These are phyloP conservation scores for Pleurotus pulmonarius DNA, from an alignment of 768 basidiomycete species.

Conservation along the genomic window DNA sequence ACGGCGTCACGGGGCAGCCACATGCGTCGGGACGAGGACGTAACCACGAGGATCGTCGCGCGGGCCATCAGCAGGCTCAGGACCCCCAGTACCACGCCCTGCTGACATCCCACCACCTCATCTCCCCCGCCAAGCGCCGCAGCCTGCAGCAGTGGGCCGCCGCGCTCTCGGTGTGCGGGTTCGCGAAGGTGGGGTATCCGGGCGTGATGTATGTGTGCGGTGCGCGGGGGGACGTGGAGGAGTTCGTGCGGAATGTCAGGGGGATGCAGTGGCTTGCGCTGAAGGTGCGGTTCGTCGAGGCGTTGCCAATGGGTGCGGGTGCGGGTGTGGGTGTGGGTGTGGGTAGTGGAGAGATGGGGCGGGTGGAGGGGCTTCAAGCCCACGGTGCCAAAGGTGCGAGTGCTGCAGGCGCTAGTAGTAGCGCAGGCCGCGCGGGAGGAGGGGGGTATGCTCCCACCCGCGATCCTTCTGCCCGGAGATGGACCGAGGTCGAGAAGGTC, in stretches of 20 bases:
- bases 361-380: conserved; percentile 3
- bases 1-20: no score
- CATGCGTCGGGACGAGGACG: not conserved
- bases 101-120: conserved; percentile 70
- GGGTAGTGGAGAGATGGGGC: not conserved
- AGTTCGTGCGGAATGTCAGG: conserved; percentile 65
- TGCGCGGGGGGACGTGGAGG: conserved; percentile 43
- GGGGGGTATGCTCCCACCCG: no score
- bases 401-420: not conserved
- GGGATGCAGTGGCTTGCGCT: conserved; percentile 79
- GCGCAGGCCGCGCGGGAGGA: no score
- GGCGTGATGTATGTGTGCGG: conserved; percentile 76
- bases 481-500: conserved; percentile 68
- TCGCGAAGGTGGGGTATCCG: conserved; percentile 74
- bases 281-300: conserved; percentile 57
- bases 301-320: conserved; percentile 16
- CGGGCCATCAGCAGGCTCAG: not conserved
- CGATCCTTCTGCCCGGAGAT: conserved; percentile 19
- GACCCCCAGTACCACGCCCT: conserved; percentile 48
- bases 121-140: conserved; percentile 61
- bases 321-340: not conserved
- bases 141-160: conserved; percentile 53
- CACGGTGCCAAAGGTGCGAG: conserved; percentile 14
- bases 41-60: not conserved
- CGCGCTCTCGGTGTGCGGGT: conserved; percentile 53